Conservation (phyloP, 768 basidiomycete genomes). For the Pisolithus marmoratus region DNA sequence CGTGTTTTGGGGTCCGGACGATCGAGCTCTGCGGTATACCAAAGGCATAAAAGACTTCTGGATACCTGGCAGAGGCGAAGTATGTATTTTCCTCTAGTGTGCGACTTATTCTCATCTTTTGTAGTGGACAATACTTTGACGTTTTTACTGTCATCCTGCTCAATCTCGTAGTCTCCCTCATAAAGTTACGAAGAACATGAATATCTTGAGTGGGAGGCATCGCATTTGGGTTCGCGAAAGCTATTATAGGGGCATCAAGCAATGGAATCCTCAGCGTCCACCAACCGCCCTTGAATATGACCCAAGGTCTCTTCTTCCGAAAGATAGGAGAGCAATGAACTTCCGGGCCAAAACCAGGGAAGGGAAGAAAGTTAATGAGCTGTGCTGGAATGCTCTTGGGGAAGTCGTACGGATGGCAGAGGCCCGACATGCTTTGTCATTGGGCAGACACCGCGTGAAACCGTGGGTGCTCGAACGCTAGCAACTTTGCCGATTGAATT, state of each 20-base stretch:
- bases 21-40: constrained; percentile 23
- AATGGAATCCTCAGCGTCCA: constrained; percentile 37
- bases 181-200: constrained; percentile 48
- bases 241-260: constrained; percentile 15
- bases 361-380: constrained; percentile 28
- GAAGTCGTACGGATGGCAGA: constrained; percentile 58
- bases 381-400: constrained; percentile 42
- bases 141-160: constrained; percentile 56
- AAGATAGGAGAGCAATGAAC: constrained; percentile 9
- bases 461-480: constrained; percentile 16
- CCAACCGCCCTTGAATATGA: constrained; percentile 15
- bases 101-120: constrained; percentile 9
- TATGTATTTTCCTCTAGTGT: constrained; percentile 20
- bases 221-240: constrained; percentile 20
- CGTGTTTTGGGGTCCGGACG: constrained; percentile 33
- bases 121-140: constrained; percentile 66
- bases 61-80: constrained; percentile 51
- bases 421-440: constrained; percentile 40
- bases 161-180: constrained; percentile 59
- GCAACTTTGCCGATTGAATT: background rate
- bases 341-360: constrained; percentile 15
- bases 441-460: constrained; percentile 41
- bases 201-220: constrained; percentile 26
- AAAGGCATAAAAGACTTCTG: constrained; percentile 38
- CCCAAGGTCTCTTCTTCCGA: constrained; percentile 8